Evolutionary conservation across 2,329 filamentous ascomycete species (phyloP), one percentile per base, ranked within the genome.

Genomic region (Aspergillus sp.): DNA sequence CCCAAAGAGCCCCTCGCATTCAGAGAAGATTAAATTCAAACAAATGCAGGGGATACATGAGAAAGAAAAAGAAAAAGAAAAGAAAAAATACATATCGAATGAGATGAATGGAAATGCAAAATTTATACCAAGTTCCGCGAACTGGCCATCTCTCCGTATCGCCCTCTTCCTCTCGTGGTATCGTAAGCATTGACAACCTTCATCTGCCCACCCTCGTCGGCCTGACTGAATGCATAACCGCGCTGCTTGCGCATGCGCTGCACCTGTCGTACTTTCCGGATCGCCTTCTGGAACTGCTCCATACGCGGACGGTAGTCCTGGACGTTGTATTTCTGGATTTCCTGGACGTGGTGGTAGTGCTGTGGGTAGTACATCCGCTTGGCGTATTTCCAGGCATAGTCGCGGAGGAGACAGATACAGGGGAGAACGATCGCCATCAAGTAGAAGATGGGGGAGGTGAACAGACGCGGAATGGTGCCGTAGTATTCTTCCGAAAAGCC

Each of bases 291-390:
- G 82, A 99, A 99, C 78, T 99, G 95, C 72, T 99, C 95, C 95
- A 99, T 99, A 71, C 95, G 88, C 61, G 95, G 95, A 71, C 95
- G 84, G 77, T 99, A 99, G 79, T 99, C 95, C 79, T 99, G 95
- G 60, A 99, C 96, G 69, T 99, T 99, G 80, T 98, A 99, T 79
- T 99, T 99, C 76, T 99, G 95, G 67, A 99, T 99, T 79, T 99
- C 95, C 77, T 99, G 95, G 63, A 99, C 95, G 74, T 99, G 95
- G 68, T 99, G 95, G 71, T 99, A 99, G 44, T 91, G 87, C 77
- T 97, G 90, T 21, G 95, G 95, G 66, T 88, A 89, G 79, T 98
- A 99, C 92, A 99, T 97, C 64, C 95, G 86, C 82, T 96, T 97
- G 61, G 86, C 87, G 68, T 98, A 99, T 81, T 99, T 99, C 93